phyloP scores from a whole-genome alignment of 1,284 basidiomycete species.

The Ceratobasidium sp. region DNA sequence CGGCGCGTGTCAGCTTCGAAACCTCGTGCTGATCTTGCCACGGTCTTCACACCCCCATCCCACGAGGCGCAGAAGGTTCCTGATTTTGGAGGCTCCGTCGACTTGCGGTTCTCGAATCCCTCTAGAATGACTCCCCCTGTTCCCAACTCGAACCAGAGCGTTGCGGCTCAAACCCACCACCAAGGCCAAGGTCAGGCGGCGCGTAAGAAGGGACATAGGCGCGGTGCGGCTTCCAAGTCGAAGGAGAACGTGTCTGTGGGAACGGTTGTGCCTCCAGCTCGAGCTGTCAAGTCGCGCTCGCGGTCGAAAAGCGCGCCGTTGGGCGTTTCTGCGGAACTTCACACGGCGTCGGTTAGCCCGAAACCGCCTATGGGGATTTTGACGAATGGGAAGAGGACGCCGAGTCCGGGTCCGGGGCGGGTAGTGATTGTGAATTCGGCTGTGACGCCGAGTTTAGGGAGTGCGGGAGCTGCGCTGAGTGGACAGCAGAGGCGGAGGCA shows the following conservation, averaged over 20 bases:
- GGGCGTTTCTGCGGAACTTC: constrained; percentile 5
- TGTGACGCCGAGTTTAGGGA: constrained; percentile 3
- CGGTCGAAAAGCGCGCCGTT: constrained; percentile 30
- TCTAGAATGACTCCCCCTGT: background rate
- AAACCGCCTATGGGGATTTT: constrained; percentile 27
- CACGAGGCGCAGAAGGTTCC: constrained; percentile 33
- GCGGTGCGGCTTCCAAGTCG: constrained; percentile 22
- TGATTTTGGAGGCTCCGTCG: constrained; percentile 36
- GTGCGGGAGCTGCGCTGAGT: background rate
- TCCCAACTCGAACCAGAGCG: background rate
- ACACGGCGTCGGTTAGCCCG: background rate
- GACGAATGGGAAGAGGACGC: constrained; percentile 16
- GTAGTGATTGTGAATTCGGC: constrained; percentile 40
- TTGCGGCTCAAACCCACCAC: background rate
- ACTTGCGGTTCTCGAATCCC: constrained; percentile 37
- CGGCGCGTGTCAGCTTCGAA: constrained; percentile 9
- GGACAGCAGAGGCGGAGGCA: background rate
- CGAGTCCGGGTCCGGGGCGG: constrained; percentile 11
- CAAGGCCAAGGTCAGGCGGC: no score
- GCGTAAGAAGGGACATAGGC: constrained; percentile 29
- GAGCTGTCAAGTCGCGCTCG: constrained; percentile 26
- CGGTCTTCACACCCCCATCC: constrained; percentile 14
- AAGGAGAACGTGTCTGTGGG: constrained; percentile 18
- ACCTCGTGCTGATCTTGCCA: constrained; percentile 25
- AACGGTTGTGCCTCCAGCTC: background rate